These are phyloP conservation scores for Pythium myriotylum DNA, from an alignment of 352 stramenopile genomes.

Conservation along the genomic window DNA sequence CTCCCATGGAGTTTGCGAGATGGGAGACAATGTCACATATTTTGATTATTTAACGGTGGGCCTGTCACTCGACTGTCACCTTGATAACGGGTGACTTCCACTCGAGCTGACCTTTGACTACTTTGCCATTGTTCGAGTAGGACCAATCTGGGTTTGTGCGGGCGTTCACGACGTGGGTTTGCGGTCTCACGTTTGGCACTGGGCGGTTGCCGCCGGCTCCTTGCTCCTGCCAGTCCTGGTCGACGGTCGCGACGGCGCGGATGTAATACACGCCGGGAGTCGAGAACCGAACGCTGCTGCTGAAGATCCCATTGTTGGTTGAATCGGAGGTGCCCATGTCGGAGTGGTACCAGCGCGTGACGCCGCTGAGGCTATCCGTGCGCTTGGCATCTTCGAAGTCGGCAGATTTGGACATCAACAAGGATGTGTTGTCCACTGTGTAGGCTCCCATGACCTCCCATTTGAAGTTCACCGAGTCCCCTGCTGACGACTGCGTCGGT, in stretches of 20 bases:
- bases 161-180: constrained; percentile 77
- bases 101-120: constrained; percentile 58
- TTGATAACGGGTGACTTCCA: constrained; percentile 48
- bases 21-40: no score
- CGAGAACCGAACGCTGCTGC: constrained; percentile 39
- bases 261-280: constrained; percentile 55
- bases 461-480: constrained; percentile 30
- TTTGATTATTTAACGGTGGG: no score
- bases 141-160: constrained; percentile 55
- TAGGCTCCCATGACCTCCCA: constrained; percentile 67
- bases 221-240: constrained; percentile 67
- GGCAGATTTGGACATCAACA: constrained; percentile 47
- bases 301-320: constrained; percentile 60
- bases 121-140: constrained; percentile 58
- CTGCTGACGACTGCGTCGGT: constrained; percentile 21
- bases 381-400: constrained; percentile 29
- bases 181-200: constrained; percentile 51
- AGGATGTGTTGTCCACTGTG: constrained; percentile 59
- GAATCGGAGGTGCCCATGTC: constrained; percentile 33
- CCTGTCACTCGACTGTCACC: no score
- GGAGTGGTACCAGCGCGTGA: constrained; percentile 68
- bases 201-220: constrained; percentile 37
- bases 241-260: constrained; percentile 56
- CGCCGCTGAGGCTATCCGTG: constrained; percentile 42
- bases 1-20: no score